Evolutionary conservation across 176 grass and related monocot species (phyloP).

Genomic region (Elaeis guineensis): DNA sequence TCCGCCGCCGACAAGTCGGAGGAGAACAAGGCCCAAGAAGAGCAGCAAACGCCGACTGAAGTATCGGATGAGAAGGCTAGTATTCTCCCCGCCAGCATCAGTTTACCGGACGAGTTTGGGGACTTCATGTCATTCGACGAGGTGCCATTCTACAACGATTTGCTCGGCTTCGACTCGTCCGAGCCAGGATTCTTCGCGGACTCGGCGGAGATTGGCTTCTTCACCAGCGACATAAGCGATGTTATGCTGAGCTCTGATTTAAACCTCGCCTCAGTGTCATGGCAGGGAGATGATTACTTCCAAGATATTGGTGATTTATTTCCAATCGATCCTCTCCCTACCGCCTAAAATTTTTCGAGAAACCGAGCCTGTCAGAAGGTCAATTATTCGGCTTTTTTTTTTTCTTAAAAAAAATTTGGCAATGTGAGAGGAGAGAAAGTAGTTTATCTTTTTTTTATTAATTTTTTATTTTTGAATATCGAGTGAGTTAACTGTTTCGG

Average conservation of each 20-base stretch:
- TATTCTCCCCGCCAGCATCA: background rate
- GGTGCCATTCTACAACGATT: constrained; percentile 41
- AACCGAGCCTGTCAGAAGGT: constrained; percentile 4
- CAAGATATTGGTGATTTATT: constrained; percentile 88
- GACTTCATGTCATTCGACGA: constrained; percentile 26
- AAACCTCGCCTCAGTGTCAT: constrained; percentile 4
- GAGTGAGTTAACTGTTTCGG: no score
- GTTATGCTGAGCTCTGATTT: constrained; percentile 14
- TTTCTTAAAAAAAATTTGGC: background rate
- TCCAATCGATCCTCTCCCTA: constrained; percentile 50
- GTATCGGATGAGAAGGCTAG: constrained; percentile 9
- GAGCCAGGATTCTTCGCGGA: constrained; percentile 28
- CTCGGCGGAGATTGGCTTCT: constrained; percentile 22
- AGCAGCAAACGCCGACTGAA: no score
- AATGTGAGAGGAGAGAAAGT: no score
- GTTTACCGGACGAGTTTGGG: constrained; percentile 9
- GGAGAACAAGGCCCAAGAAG: no score
- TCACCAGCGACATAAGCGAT: background rate
- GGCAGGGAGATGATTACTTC: constrained; percentile 72
- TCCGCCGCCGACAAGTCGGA: background rate
- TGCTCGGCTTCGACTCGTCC: constrained; percentile 35
- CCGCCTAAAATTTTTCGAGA: constrained; percentile 12
- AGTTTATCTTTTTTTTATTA: no score
- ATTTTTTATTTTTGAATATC: no score
- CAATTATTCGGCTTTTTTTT: constrained; percentile 45